These are phyloP conservation scores for Candida xiaguanensis DNA, from an alignment of 805 yeast species.

Conservation along the genomic window DNA sequence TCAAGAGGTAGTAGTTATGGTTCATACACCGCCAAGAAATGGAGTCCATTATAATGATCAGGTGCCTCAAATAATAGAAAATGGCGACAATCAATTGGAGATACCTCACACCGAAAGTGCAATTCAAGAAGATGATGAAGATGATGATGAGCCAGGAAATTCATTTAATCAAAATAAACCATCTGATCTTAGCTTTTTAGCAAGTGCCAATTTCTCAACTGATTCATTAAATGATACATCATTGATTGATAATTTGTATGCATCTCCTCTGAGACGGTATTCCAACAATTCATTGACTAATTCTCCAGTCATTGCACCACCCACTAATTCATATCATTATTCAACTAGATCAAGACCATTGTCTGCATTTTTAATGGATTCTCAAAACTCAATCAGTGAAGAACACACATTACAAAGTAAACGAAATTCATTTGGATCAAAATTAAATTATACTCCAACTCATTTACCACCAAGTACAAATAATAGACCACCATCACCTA, in stretches of 20 bases:
- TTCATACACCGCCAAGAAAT: background rate
- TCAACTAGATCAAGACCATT: slow-evolving; percentile 26
- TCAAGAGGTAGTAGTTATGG: background rate
- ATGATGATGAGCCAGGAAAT: background rate
- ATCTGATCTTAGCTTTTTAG: slow-evolving; percentile 27
- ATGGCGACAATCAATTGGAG: background rate
- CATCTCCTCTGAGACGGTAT: slow-evolving; percentile 14
- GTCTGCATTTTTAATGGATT: slow-evolving; percentile 32
- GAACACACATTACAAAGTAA: slow-evolving; percentile 18
- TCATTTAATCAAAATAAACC: slow-evolving; percentile 3
- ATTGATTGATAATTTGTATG: background rate
- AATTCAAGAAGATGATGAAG: slow-evolving; percentile 4
- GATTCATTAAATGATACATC: slow-evolving; percentile 22
- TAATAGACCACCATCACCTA: slow-evolving; percentile 24
- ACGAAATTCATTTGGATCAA: slow-evolving; percentile 18
- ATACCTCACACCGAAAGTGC: background rate
- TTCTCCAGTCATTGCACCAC: slow-evolving; percentile 18
- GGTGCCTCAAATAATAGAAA: background rate
- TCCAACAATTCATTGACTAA: slow-evolving; percentile 18
- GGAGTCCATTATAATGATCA: background rate
- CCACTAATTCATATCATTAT: slow-evolving; percentile 10
- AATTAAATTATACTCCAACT: slow-evolving; percentile 1
- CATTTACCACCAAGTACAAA: slow-evolving; percentile 1
- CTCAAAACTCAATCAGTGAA: slow-evolving; percentile 26
- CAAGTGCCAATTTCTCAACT: slow-evolving; percentile 39